These are phyloP conservation scores for Cladosporium sphaerospermum DNA, from an alignment of 2,329 filamentous ascomycete species.

Conservation along the genomic window DNA sequence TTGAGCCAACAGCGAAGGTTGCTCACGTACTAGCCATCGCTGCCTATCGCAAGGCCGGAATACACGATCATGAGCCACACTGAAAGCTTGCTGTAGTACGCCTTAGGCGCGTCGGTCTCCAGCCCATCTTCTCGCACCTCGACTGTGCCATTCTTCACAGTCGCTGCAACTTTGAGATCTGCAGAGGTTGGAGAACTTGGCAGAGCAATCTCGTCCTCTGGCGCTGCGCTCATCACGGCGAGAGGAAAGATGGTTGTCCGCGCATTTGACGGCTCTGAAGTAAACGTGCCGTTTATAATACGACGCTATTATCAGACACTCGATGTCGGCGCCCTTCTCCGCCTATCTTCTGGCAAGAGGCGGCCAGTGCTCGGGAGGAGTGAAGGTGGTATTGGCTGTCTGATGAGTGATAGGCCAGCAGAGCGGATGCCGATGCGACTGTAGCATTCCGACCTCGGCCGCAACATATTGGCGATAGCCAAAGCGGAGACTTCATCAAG, in stretches of 20 bases:
- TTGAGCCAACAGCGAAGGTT: neutral
- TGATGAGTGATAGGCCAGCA: too few relatives aligned
- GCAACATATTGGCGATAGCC: too few relatives aligned
- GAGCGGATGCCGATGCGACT: too few relatives aligned
- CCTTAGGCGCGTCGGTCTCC: conserved; percentile 10
- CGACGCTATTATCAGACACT: too few relatives aligned
- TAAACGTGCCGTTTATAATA: too few relatives aligned
- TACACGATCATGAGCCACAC: conserved; percentile 32
- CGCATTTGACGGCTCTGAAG: too few relatives aligned
- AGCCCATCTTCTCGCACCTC: conserved; percentile 18
- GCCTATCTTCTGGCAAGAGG: too few relatives aligned
- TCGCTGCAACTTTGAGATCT: neutral
- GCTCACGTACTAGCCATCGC: conserved; percentile 26
- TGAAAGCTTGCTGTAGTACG: conserved; percentile 25
- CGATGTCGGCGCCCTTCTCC: too few relatives aligned
- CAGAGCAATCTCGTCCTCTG: neutral
- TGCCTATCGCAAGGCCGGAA: conserved; percentile 31
- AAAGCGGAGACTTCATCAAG: too few relatives aligned
- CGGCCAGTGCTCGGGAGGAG: too few relatives aligned
- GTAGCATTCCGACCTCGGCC: too few relatives aligned
- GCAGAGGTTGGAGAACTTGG: neutral
- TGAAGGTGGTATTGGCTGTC: too few relatives aligned
- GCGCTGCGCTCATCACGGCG: neutral
- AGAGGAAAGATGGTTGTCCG: neutral
- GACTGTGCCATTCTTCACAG: neutral